phyloP scores from a whole-genome alignment of 768 basidiomycete genomes.

The Collybia mongolica region DNA sequence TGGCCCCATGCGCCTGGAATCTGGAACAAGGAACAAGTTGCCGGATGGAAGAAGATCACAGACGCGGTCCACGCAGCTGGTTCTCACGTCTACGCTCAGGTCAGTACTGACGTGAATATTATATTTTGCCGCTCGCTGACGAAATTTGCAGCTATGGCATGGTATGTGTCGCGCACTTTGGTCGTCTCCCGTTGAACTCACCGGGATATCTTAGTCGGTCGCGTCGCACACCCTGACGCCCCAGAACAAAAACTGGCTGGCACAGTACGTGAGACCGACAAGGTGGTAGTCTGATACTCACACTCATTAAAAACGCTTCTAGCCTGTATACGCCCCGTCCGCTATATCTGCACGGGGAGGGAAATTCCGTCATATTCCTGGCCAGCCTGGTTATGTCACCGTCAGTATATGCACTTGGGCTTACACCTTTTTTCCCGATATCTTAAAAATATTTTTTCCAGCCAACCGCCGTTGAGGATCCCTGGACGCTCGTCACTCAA shows the following conservation, averaged over 20 bases:
- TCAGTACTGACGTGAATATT: conserved; percentile 2
- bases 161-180: conserved; percentile 17
- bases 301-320: conserved; percentile 4
- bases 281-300: too few relatives aligned
- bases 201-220: conserved; percentile 25
- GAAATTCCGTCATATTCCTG: conserved; percentile 38
- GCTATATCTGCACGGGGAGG: conserved; percentile 40
- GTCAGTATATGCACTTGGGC: conserved; percentile 19
- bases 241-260: conserved; percentile 37
- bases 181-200: too few relatives aligned
- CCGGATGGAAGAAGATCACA: conserved; percentile 45
- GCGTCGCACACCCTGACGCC: conserved; percentile 33
- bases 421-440: not conserved
- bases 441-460: conserved; percentile 8
- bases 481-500: conserved; percentile 31
- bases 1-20: conserved; percentile 46
- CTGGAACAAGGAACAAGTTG: conserved; percentile 42
- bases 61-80: conserved; percentile 47
- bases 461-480: conserved; percentile 42
- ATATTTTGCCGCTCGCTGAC: not conserved
- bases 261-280: conserved; percentile 17
- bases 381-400: conserved; percentile 34
- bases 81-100: conserved; percentile 44
- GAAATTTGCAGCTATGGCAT: conserved; percentile 33
- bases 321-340: conserved; percentile 47